These are phyloP conservation scores for Phialophora tarda DNA, from an alignment of 2,329 filamentous ascomycete species.

Conservation along the genomic window DNA sequence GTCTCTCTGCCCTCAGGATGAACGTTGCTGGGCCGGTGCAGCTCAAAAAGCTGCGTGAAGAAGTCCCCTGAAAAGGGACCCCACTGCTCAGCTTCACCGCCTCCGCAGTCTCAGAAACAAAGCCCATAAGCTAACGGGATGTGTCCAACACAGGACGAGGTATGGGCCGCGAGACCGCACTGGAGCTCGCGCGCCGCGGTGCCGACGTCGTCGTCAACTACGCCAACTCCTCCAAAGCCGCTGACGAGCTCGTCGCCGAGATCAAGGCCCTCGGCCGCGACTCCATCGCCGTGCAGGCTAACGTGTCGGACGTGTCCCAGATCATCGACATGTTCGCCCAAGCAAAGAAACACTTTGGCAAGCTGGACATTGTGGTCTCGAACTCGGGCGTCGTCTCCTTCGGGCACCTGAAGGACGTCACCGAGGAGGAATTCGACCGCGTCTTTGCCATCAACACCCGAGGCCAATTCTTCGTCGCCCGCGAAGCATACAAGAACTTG, in stretches of 20 bases:
- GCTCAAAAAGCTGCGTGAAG: neutral
- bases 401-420: conserved; percentile 71
- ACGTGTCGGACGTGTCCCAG: conserved; percentile 68
- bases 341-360: conserved; percentile 67
- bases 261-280: conserved; percentile 70
- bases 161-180: conserved; percentile 50
- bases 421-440: conserved; percentile 73
- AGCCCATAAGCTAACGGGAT: conserved; percentile 6
- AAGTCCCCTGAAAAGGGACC: neutral
- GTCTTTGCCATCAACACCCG: conserved; percentile 72
- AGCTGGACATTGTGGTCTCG: conserved; percentile 69
- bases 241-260: conserved; percentile 67
- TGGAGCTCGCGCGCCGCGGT: conserved; percentile 49
- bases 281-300: conserved; percentile 69
- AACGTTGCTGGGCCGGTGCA: neutral
- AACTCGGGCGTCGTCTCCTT: conserved; percentile 66
- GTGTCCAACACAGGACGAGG: conserved; percentile 45
- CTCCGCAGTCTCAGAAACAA: conserved; percentile 1
- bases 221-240: conserved; percentile 66
- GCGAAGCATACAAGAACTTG: conserved; percentile 74
- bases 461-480: conserved; percentile 78
- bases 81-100: conserved; percentile 23
- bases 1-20: conserved; percentile 16
- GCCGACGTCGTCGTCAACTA: conserved; percentile 51
- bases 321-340: conserved; percentile 68